Percentiles rank a stretch among this genome's conserved stretches.
Evolutionary conservation across 2,329 filamentous ascomycete genomes (phyloP).

Genomic region (Zymoseptoria pseudotritici): DNA sequence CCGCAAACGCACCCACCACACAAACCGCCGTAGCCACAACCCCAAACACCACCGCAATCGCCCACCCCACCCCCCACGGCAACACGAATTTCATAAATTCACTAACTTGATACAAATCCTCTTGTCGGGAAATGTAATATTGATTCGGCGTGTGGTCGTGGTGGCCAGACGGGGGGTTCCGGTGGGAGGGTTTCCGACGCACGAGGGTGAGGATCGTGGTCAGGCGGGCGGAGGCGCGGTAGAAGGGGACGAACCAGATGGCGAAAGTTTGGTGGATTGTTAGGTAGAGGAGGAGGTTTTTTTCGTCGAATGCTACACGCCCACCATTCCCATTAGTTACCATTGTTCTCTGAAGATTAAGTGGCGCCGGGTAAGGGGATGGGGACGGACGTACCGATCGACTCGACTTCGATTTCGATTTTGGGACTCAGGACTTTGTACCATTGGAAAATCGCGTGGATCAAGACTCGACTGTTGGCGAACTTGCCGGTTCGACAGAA

Average conservation of each 20-base stretch:
- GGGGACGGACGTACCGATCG: conserved; percentile 46
- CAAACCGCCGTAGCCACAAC: conserved; percentile 58
- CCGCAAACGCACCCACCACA: conserved; percentile 48
- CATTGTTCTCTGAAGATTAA: no score
- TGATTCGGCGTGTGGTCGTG: conserved; percentile 25
- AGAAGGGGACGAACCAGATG: conserved; percentile 70
- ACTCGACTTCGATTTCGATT: conserved; percentile 61
- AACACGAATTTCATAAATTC: conserved; percentile 68
- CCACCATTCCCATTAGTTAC: no score
- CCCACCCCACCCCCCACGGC: conserved; percentile 44
- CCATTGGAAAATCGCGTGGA: conserved; percentile 69
- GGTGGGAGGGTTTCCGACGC: not conserved
- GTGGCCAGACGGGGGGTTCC: not conserved
- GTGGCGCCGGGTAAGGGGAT: no score
- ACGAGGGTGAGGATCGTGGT: conserved; percentile 28
- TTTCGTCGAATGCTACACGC: conserved; percentile 56
- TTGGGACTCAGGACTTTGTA: conserved; percentile 75
- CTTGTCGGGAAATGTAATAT: conserved; percentile 69
- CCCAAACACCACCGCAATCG: conserved; percentile 55
- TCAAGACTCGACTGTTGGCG: conserved; percentile 56
- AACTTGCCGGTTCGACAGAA: conserved; percentile 61
- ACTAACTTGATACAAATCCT: conserved; percentile 73
- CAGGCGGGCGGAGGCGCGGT: conserved; percentile 46
- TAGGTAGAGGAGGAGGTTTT: conserved; percentile 62
- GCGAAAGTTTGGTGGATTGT: conserved; percentile 67